Percentiles rank a stretch among this genome's conserved stretches.
These are phyloP conservation scores for Crinitomyces ghanaensis DNA, from an alignment of 805 yeast species.

Conservation along the genomic window DNA sequence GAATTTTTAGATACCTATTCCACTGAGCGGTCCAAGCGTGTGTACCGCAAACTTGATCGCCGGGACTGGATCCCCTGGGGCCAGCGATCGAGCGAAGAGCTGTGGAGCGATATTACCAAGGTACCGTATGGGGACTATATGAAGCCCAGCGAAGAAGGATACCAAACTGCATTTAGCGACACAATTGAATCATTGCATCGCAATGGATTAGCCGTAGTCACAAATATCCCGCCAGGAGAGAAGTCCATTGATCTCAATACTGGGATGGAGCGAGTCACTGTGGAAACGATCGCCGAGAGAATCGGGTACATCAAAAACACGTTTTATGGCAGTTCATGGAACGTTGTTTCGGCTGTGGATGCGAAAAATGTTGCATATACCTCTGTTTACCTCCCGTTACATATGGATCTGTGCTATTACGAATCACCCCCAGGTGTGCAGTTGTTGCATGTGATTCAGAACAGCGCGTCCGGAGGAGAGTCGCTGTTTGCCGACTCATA, in stretches of 20 bases:
- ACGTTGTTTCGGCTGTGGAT: constrained; percentile 41
- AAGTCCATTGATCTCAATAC: constrained; percentile 14
- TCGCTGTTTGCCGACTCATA: constrained; percentile 61
- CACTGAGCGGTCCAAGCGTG: constrained; percentile 26
- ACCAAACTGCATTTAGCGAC: constrained; percentile 27
- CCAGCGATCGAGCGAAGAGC: neutral
- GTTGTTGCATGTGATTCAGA: constrained; percentile 42
- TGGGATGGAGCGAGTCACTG: constrained; percentile 20
- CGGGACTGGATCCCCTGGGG: constrained; percentile 13
- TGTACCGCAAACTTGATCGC: constrained; percentile 24
- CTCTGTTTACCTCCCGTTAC: constrained; percentile 51
- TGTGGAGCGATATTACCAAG: constrained; percentile 17
- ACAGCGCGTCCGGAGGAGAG: constrained; percentile 49
- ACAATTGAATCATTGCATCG: constrained; percentile 38
- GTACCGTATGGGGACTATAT: constrained; percentile 34
- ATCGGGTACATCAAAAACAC: constrained; percentile 63
- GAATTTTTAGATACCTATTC: constrained; percentile 38
- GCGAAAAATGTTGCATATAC: constrained; percentile 68
- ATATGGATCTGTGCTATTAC: constrained; percentile 66
- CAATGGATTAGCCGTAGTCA: constrained; percentile 46
- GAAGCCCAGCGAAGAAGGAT: too few species aligned
- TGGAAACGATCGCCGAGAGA: constrained; percentile 37
- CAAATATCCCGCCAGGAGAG: constrained; percentile 38
- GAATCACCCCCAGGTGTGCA: constrained; percentile 79
- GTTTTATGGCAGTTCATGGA: constrained; percentile 61